Evolutionary conservation across 306 rosid genomes (phyloP).

Genomic region (Purshia tridentata): DNA sequence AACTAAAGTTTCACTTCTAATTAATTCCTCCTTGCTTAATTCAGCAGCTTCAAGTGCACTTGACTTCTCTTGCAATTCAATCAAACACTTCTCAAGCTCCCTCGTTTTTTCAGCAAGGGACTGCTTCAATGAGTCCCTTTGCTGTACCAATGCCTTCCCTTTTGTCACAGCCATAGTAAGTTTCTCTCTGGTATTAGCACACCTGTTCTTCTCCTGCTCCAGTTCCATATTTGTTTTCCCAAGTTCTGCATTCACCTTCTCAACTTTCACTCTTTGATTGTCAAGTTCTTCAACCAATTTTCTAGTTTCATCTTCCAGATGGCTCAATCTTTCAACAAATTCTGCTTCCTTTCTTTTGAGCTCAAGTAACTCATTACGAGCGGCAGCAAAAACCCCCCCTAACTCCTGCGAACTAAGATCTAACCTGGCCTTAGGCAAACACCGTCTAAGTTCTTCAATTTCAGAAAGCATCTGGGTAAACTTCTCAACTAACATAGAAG

Average conservation of each 20-base stretch:
- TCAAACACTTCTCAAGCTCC: slow-evolving; percentile 64
- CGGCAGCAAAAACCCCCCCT: slow-evolving; percentile 49
- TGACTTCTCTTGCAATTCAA: slow-evolving; percentile 72
- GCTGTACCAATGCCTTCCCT: slow-evolving; percentile 95
- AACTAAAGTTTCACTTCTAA: slow-evolving; percentile 50
- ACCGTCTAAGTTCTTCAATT: slow-evolving; percentile 56
- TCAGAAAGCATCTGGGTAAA: slow-evolving; percentile 59
- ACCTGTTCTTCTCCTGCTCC: slow-evolving; percentile 79
- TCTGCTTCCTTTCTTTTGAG: slow-evolving; percentile 64
- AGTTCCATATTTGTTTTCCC: slow-evolving; percentile 58
- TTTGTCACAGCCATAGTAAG: slow-evolving; percentile 92
- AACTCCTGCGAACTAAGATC: slow-evolving; percentile 41
- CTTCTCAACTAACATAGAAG: slow-evolving; percentile 46
- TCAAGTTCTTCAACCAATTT: slow-evolving; percentile 63
- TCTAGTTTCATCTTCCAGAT: slow-evolving; percentile 60
- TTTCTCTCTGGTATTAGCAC: slow-evolving; percentile 76
- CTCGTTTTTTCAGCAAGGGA: slow-evolving; percentile 59
- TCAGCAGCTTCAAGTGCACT: slow-evolving; percentile 74
- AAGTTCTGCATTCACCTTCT: slow-evolving; percentile 51
- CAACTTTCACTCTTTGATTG: slow-evolving; percentile 46
- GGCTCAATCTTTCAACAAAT: slow-evolving; percentile 46
- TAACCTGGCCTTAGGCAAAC: slow-evolving; percentile 48
- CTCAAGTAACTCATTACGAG: slow-evolving; percentile 53
- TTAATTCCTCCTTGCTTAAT: slow-evolving; percentile 56
- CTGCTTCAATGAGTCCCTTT: slow-evolving; percentile 75